Percentiles rank a stretch among this genome's conserved stretches.
Conservation (phyloP, 2,329 filamentous ascomycete genomes). For the Rosellinia necatrix region DNA sequence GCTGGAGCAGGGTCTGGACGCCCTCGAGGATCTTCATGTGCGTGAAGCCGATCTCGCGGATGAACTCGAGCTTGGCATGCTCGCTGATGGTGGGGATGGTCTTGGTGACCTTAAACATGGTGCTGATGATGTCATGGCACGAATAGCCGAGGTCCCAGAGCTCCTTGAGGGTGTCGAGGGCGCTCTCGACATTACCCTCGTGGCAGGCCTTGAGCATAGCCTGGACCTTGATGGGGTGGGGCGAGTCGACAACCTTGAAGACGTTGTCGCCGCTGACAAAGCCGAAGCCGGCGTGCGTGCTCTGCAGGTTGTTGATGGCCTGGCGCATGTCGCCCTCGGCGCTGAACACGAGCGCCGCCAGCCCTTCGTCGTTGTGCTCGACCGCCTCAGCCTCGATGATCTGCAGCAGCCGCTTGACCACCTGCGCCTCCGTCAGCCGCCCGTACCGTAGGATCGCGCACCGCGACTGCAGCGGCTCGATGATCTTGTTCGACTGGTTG, state of each 20-base stretch:
- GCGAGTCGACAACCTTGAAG: conserved; percentile 95
- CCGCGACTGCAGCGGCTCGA: conserved; percentile 95
- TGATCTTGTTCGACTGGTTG: conserved; percentile 99
- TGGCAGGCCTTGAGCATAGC: conserved; percentile 98
- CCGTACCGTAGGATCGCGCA: conserved; percentile 96
- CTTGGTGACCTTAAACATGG: conserved; percentile 99
- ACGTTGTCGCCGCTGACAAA: conserved; percentile 98
- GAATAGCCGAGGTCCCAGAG: conserved; percentile 95
- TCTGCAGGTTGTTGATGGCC: conserved; percentile 97
- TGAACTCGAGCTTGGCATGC: conserved; percentile 94
- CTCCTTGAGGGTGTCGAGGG: conserved; percentile 84
- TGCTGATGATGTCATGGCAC: conserved; percentile 98
- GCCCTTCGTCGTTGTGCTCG: conserved; percentile 86
- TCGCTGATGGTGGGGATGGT: conserved; percentile 90
- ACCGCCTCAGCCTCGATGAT: conserved; percentile 93
- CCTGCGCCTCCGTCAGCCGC: conserved; percentile 87
- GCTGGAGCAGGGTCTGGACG: conserved; percentile 90
- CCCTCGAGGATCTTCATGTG: conserved; percentile 99
- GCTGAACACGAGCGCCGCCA: conserved; percentile 95
- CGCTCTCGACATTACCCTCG: conserved; percentile 86
- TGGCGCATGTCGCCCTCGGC: conserved; percentile 99
- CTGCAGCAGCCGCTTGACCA: conserved; percentile 87
- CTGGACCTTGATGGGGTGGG: conserved; percentile 97
- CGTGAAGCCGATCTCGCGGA: conserved; percentile 97
- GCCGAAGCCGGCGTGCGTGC: conserved; percentile 88